Base-by-base conservation (phyloP, 2,329 filamentous ascomycete species). In the Aspergillus costaricaensis region DNA sequence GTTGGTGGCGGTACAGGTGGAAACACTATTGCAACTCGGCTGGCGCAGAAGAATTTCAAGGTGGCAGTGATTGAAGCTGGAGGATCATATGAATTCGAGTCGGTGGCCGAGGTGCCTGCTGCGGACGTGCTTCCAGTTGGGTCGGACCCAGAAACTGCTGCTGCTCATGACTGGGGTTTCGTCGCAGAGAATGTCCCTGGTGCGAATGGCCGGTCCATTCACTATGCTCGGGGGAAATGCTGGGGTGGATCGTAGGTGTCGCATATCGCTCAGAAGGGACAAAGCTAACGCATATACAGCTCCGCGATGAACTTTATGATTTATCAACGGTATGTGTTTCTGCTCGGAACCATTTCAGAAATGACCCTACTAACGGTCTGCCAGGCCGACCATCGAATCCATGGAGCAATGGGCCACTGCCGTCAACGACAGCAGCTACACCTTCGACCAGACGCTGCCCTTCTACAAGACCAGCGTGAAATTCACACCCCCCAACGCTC, bases 1-100 rank as follows among this genome's bases (percentile, higher is more conserved):
- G 64, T 72, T 9, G 70, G 70, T 12, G 72, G 72, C 15, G 71
- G 70, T 5, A 72, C 70, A 0, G 68, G 66, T 5, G 73, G 73
- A 1, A 66, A 55, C 44, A 63, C 64, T 10, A 48, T 74, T 2
- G 70, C 70, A 7, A 70, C 66, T 1, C 63, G 69, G 14, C 59
- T 74, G 19, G 71, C 72, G 5, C 62, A 72, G 54, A 59, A 63
- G 3, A 41, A 57, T 0, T 65, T 67, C 47, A 63, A 56, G 5
- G 72, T 74, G 3, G 72, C 69, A 0, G 32, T 75, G 27, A 58
- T 74, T 1, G 73, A 75, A 51, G 71, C 71, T 2, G 73, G 71
- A 4, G 65, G 64, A 0, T 44, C 63, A 5, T 76, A 76, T 32
- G 70, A 76, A 43, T 2, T 61, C 1, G 41, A 66, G 25, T 70